Evolutionary conservation across 768 basidiomycete species (phyloP), one percentile per base, ranked within the genome.

Genomic region (Mycena kentingensis): DNA sequence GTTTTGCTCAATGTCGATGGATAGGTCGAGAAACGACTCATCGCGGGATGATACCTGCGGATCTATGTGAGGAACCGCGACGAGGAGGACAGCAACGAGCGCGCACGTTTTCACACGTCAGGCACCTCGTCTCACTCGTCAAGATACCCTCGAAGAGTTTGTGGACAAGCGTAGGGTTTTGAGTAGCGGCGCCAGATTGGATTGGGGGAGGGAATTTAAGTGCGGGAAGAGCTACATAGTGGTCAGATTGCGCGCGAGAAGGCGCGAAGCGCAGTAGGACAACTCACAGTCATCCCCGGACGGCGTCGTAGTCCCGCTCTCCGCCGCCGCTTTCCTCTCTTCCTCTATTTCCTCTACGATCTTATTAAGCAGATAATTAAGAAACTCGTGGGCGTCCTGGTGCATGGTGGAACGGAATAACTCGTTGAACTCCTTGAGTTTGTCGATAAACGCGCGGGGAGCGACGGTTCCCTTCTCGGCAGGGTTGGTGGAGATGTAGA

Each of bases 1-100:
- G 70, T 98, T 97, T 69, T 97, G 93, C 67, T 98, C 96, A 61
- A 99, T 98, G 68, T 99, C 97, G 70, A 99, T 93, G 4, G 95
- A 98, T n/a, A 99, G 79, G 72, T 99, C 97, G 49, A 99, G 81
- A 73, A 99, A 99, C 10, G 88, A 84, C 70, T 99, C 97, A 65
- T 98, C 96, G 18, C 97, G 86, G 10, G 93, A 90, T 6, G 93
- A 93, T 4, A 91, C 84, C 90, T 93, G 57, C 8, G n/a, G 27
- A 19, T 4, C 13, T 16, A 45, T 46, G 41, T 46, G 46, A 52
- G 43, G 52, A 42, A 51, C 39, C 22, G 29, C 19, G 32, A 49
- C 51, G 49, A 52, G n/a, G 34, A 38, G 36, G 32, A 42, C 41
- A 41, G 21, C 35, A 49, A 42, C 41, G 51, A 19, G 21, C 21